Evolutionary conservation across 1,284 basidiomycete genomes (phyloP).

Genomic region (Ustilago trichophora): DNA sequence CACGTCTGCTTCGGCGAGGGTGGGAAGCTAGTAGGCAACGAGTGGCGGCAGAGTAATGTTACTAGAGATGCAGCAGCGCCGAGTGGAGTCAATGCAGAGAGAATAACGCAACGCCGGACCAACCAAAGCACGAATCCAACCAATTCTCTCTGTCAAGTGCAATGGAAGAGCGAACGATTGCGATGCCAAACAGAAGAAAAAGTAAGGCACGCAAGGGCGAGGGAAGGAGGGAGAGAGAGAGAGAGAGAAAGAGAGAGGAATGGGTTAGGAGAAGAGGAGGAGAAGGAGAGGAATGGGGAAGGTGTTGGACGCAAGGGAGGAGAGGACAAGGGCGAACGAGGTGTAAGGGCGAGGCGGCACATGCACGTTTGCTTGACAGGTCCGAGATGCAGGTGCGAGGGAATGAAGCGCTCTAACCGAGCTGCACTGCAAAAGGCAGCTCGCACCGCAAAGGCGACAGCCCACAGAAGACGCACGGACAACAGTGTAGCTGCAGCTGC

Average conservation of each 20-base stretch:
- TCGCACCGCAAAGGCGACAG: background rate
- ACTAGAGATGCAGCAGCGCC: background rate
- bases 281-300: background rate
- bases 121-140: conserved; percentile 4
- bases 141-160: background rate
- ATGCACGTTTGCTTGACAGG: conserved; percentile 51
- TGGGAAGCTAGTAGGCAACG: conserved; percentile 7
- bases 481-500: background rate
- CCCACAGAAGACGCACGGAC: too few species aligned
- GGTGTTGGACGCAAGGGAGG: conserved; percentile 13
- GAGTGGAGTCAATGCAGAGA: conserved; percentile 6
- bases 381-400: conserved; percentile 50
- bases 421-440: conserved; percentile 15
- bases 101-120: conserved; percentile 20
- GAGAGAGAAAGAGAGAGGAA: background rate
- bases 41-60: background rate
- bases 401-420: conserved; percentile 40
- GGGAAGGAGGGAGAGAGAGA: background rate
- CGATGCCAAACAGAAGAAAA: conserved; percentile 1
- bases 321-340: background rate
- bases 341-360: conserved; percentile 22
- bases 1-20: conserved; percentile 30
- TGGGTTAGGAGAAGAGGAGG: background rate
- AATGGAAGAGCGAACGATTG: background rate
- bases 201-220: conserved; percentile 3